phyloP scores from a whole-genome alignment of 148 eudicot genomes.

The Pouteria glomerata region DNA sequence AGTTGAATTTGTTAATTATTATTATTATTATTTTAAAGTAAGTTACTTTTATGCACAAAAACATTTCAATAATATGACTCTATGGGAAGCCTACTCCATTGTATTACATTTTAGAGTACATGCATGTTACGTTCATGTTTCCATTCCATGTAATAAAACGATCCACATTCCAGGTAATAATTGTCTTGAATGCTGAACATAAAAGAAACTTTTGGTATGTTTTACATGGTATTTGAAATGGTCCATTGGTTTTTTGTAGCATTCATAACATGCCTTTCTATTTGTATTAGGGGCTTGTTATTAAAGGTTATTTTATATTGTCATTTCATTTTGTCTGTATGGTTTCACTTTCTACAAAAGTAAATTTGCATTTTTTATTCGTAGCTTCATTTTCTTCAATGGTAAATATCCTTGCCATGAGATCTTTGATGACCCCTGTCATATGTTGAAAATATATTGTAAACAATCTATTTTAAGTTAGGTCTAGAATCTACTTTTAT shows the following conservation, averaged over 20 bases:
- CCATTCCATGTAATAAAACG: no score
- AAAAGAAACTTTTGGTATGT: background rate
- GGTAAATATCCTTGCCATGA: background rate
- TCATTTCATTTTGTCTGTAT: background rate
- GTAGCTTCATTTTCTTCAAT: background rate
- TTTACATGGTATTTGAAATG: background rate
- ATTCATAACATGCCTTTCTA: background rate
- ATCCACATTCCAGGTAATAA: no score
- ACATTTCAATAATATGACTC: no score
- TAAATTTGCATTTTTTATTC: no score
- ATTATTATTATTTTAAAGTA: no score
- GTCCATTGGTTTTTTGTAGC: background rate
- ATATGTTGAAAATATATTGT: background rate
- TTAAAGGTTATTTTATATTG: background rate
- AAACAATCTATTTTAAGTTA: background rate
- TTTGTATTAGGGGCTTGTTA: background rate
- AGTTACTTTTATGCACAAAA: no score
- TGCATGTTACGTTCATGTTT: no score
- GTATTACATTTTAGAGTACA: no score
- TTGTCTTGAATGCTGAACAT: no score
- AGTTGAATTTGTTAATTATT: no score
- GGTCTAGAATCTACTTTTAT: constrained; percentile 5
- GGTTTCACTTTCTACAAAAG: background rate
- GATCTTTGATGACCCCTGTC: background rate
- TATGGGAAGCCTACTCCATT: no score